These are phyloP conservation scores for Capillidium heterosporum DNA, from an alignment of 371 early-diverging fungal species.

Conservation along the genomic window DNA sequence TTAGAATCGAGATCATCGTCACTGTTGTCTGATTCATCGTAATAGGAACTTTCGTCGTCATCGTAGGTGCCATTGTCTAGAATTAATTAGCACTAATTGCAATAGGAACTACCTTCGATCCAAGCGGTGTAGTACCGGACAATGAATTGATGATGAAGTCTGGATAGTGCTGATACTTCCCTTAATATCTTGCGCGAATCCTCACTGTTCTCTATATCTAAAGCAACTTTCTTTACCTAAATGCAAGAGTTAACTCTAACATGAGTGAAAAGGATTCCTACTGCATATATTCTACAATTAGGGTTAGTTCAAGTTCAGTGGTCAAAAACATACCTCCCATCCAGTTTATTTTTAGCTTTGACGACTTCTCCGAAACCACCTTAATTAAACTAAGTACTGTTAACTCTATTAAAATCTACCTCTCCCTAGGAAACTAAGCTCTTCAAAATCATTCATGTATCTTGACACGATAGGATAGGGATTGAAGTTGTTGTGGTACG, in stretches of 20 bases:
- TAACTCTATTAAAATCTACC: slow-evolving; percentile 19
- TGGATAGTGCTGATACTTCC: slow-evolving; percentile 78
- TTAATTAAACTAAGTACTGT: not conserved
- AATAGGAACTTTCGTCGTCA: slow-evolving; percentile 3
- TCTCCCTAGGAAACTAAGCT: slow-evolving; percentile 77
- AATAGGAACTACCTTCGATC: slow-evolving; percentile 47
- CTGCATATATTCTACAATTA: slow-evolving; percentile 7
- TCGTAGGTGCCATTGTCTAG: slow-evolving; percentile 21
- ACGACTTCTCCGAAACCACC: slow-evolving; percentile 86
- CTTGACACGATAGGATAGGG: slow-evolving; percentile 20
- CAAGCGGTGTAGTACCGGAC: slow-evolving; percentile 90
- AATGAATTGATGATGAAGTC: slow-evolving; percentile 78
- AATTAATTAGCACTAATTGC: not conserved
- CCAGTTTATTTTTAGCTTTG: slow-evolving; percentile 59
- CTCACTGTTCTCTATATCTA: slow-evolving; percentile 57
- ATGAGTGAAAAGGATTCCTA: slow-evolving; percentile 4
- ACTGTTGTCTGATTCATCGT: slow-evolving; percentile 8
- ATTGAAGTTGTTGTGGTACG: slow-evolving; percentile 2
- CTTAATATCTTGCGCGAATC: slow-evolving; percentile 63
- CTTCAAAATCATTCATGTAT: slow-evolving; percentile 80
- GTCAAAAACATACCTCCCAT: slow-evolving; percentile 8
- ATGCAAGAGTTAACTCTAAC: not conserved
- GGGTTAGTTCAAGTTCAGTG: not conserved
- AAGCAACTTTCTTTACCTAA: slow-evolving; percentile 58
- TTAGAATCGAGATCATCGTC: slow-evolving; percentile 10